Percentiles rank a stretch among this genome's conserved stretches.
Evolutionary conservation across 2,329 filamentous ascomycete genomes (phyloP).

Genomic region (Hypoxylon sp.): DNA sequence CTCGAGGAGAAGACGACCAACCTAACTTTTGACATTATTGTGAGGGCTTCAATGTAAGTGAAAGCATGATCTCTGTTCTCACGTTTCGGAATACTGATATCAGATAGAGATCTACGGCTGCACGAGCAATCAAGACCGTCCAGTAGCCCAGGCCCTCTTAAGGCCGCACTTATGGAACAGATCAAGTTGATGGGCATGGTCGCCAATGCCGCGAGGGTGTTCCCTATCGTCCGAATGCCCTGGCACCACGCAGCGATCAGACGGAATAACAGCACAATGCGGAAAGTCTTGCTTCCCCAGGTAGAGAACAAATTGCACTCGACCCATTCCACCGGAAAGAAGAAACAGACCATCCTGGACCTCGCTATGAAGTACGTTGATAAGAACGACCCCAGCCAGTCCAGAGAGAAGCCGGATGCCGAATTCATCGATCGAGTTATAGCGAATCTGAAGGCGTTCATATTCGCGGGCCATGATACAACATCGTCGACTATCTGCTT

Average conservation of each 20-base stretch:
- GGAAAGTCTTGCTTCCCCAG: conserved; percentile 44
- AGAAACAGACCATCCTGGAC: conserved; percentile 49
- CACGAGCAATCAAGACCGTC: conserved; percentile 44
- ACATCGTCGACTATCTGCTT: conserved; percentile 54
- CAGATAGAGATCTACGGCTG: conserved; percentile 44
- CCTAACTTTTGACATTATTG: conserved; percentile 58
- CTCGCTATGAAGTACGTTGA: conserved; percentile 46
- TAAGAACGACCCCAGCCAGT: conserved; percentile 41
- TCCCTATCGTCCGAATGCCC: conserved; percentile 40
- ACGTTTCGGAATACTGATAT: conserved; percentile 11
- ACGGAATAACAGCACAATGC: conserved; percentile 46
- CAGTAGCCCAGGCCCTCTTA: conserved; percentile 44
- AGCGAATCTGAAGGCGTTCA: conserved; percentile 54
- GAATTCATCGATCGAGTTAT: conserved; percentile 50
- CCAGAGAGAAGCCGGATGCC: conserved; percentile 39
- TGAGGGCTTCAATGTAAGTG: conserved; percentile 53
- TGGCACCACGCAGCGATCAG: conserved; percentile 43
- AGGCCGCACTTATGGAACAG: conserved; percentile 44
- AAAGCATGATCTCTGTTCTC: background rate
- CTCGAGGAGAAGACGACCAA: conserved; percentile 55
- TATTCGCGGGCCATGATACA: conserved; percentile 57
- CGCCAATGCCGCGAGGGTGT: conserved; percentile 34
- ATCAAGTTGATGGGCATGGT: conserved; percentile 40
- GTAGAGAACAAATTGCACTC: conserved; percentile 44
- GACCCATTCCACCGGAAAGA: conserved; percentile 33